Base-by-base conservation (phyloP, 2,329 filamentous ascomycete genomes). In the Didymella arachidicola region DNA sequence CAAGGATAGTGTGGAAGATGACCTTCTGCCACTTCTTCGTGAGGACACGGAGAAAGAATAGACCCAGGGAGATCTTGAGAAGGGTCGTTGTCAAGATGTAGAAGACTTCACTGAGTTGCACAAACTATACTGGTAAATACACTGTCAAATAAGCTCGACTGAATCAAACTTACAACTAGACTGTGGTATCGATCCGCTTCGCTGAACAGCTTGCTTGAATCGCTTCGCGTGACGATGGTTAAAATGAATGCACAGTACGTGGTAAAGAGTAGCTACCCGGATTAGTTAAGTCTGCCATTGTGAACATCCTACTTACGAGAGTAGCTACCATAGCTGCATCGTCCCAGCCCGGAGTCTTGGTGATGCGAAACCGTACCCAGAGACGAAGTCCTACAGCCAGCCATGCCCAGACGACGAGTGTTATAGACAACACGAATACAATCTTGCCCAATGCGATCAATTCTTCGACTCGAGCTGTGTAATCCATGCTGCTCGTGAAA, bases 31-130 rank as follows among this genome's bases (percentile, higher is more conserved):
- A 76, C 12, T 53, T 63, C 36, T 72, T 67, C 10, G 69, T 73
- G 11, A 76, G 62, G 6, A 76, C 63, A 18, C 73, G 71, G 1
- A 76, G 65, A 44, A 76, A 76, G 68, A 76, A 76, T 22, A 76
- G 71, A 1, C 73, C 72, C 3, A 76, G 60, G 2, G 73, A 75
- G 12, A 75, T 67, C 62, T 84, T 85, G 43, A 83, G 76, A 18
- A 81, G 66, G 6, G 79, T 78, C 7, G 80, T 83, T 0, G 80
- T 79, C 59, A 83, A 74, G 26, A 82, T 79, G 67, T 86, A 87
- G 67, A 81, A 83, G 47, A 83, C 74, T 64, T 86, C 83, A 18
- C 62, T 64, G 6, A 75, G 63, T 64, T 75, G 71, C 18, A 76
- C 62, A 25, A 69, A 71, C 72, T 75, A 19, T 19, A 10, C 39